Conservation (phyloP, 148 eudicot species). For the Rhododendron griersonianum region DNA sequence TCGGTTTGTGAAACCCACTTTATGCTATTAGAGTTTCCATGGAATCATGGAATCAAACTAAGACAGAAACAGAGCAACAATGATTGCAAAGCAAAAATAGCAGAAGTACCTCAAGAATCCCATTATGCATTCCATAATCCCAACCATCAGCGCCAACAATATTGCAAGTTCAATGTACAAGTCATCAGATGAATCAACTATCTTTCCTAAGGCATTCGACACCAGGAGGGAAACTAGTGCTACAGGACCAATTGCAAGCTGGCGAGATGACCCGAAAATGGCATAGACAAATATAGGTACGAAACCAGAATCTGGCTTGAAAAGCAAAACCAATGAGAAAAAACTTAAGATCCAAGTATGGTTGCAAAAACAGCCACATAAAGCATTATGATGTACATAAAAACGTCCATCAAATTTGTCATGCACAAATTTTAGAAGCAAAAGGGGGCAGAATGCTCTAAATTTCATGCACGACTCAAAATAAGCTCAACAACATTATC, state of each 20-base stretch:
- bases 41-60: neutral
- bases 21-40: neutral
- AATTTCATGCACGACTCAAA: neutral
- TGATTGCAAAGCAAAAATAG: neutral
- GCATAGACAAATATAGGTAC: constrained; percentile 91
- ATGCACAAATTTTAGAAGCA: neutral
- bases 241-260: constrained; percentile 99
- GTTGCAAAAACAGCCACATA: neutral
- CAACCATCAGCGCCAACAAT: constrained; percentile 92
- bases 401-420: neutral
- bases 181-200: constrained; percentile 69
- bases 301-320: constrained; percentile 76
- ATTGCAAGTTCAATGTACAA: constrained; percentile 94
- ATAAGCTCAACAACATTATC: neutral
- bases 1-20: neutral
- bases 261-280: constrained; percentile 95
- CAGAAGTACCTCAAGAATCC: constrained; percentile 78
- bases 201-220: constrained; percentile 67
- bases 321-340: constrained; percentile 9
- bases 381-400: neutral
- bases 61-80: constrained; percentile 2
- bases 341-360: neutral
- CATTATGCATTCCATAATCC: constrained; percentile 86
- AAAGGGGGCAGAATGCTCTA: neutral
- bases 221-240: constrained; percentile 95